Conservation (phyloP, 2,329 filamentous ascomycete species). For the Cordyceps cicadae region DNA sequence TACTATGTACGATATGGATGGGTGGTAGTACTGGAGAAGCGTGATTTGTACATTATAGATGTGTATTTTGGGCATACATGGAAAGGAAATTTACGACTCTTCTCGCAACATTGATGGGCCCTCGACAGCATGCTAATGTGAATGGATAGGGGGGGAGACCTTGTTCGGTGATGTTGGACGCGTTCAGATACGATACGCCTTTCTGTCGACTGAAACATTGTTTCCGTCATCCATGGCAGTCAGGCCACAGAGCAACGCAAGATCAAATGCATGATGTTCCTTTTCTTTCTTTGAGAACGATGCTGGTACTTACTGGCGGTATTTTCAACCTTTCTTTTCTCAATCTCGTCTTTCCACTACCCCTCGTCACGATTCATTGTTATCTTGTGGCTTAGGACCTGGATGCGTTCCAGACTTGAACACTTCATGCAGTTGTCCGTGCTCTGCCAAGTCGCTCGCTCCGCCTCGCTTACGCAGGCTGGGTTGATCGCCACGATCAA, state of each 20-base stretch:
- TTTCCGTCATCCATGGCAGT: constrained; percentile 36
- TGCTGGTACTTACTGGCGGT: background rate
- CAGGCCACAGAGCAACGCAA: constrained; percentile 56
- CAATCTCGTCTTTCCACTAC: background rate
- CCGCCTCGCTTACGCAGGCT: background rate
- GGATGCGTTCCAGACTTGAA: background rate
- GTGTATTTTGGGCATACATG: constrained; percentile 7
- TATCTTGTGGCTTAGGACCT: background rate
- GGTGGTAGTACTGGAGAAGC: too few relatives aligned
- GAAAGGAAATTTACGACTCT: constrained; percentile 9
- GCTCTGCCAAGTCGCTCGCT: background rate
- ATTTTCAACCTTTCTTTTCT: background rate
- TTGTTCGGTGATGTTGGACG: constrained; percentile 21
- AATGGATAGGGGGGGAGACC: background rate
- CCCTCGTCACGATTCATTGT: background rate
- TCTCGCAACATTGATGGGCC: constrained; percentile 6
- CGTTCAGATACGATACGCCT: constrained; percentile 61
- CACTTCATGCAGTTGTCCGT: background rate
- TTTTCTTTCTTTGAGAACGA: background rate
- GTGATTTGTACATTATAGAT: constrained; percentile 7
- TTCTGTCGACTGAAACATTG: constrained; percentile 28
- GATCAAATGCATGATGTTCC: constrained; percentile 30
- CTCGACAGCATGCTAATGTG: constrained; percentile 20
- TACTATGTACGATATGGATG: background rate
- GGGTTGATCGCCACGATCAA: background rate